These are phyloP conservation scores for Thalassia testudinum DNA, from an alignment of 116 monocot species.

Conservation along the genomic window DNA sequence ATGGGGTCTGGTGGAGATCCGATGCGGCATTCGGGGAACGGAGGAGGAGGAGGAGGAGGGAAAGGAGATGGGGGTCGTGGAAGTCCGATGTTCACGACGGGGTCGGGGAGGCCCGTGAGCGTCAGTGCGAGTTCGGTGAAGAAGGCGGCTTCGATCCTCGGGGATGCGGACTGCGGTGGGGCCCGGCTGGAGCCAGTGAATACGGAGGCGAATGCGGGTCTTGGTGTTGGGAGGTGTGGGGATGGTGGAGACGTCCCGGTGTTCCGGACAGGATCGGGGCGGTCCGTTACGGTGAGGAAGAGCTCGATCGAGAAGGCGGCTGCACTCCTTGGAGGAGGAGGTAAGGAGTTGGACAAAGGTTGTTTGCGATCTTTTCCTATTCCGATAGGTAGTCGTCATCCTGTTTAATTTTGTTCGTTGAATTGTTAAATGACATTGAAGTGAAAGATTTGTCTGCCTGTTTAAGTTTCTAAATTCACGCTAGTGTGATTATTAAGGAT, in stretches of 20 bases:
- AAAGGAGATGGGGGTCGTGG: not conserved
- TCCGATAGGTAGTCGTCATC: not conserved
- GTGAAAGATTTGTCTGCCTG: too few species aligned
- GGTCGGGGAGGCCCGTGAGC: constrained; percentile 7
- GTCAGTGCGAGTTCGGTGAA: constrained; percentile 6
- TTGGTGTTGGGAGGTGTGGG: not conserved
- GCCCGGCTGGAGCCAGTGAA: too few species aligned
- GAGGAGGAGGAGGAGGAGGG: too few species aligned
- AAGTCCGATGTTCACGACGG: constrained; percentile 8
- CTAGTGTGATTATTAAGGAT: too few species aligned
- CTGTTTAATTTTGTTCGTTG: too few species aligned
- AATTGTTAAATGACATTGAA: too few species aligned
- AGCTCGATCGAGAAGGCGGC: constrained; percentile 34
- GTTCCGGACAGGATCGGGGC: constrained; percentile 46
- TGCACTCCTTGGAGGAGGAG: constrained; percentile 18
- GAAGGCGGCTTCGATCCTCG: constrained; percentile 4
- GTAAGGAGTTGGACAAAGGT: not conserved
- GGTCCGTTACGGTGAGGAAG: constrained; percentile 19
- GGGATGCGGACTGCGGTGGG: not conserved
- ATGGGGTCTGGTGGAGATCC: not conserved
- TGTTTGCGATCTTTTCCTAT: not conserved
- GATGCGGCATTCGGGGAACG: not conserved
- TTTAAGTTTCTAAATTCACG: too few species aligned
- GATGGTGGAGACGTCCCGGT: constrained; percentile 11
- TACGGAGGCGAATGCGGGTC: not conserved